A percentile compares a stretch with the other conserved stretches of the same genome.
Evolutionary conservation across 495 filamentous ascomycete genomes (phyloP).

Genomic region (Aspergillus kassunensis): DNA sequence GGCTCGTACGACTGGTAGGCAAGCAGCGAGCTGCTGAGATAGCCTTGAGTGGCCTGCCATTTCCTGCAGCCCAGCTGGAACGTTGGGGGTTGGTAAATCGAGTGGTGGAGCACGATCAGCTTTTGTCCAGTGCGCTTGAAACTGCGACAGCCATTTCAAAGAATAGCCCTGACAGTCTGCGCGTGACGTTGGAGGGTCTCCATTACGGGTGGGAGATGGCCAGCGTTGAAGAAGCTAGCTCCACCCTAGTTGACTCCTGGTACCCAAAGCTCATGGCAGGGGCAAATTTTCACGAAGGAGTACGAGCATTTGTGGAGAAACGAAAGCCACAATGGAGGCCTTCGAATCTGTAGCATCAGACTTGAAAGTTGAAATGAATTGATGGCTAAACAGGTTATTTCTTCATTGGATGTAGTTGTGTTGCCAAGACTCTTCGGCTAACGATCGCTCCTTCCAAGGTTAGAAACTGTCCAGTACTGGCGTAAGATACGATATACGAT

Average conservation of each 20-base stretch:
- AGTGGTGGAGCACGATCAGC: constrained; percentile 1
- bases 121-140: constrained; percentile 8
- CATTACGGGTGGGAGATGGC: constrained; percentile 63
- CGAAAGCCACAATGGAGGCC: constrained; percentile 66
- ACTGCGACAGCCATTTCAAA: constrained; percentile 6
- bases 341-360: constrained; percentile 52
- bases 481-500: too few species aligned
- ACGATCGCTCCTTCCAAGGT: too few species aligned
- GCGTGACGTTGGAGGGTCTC: constrained; percentile 62
- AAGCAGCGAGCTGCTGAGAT: constrained; percentile 68
- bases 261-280: constrained; percentile 58
- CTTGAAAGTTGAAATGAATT: too few species aligned
- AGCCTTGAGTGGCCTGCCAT: constrained; percentile 57
- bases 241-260: constrained; percentile 52
- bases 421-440: too few species aligned
- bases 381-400: not conserved
- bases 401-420: not conserved
- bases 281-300: constrained; percentile 73
- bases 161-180: constrained; percentile 67
- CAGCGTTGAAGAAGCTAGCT: constrained; percentile 60
- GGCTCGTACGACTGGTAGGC: constrained; percentile 65
- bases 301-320: constrained; percentile 77
- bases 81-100: constrained; percentile 51
- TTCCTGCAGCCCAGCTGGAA: constrained; percentile 54
- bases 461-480: too few species aligned